Conservation (phyloP, 2,329 filamentous ascomycete species). For the Ophiostoma sp. region DNA sequence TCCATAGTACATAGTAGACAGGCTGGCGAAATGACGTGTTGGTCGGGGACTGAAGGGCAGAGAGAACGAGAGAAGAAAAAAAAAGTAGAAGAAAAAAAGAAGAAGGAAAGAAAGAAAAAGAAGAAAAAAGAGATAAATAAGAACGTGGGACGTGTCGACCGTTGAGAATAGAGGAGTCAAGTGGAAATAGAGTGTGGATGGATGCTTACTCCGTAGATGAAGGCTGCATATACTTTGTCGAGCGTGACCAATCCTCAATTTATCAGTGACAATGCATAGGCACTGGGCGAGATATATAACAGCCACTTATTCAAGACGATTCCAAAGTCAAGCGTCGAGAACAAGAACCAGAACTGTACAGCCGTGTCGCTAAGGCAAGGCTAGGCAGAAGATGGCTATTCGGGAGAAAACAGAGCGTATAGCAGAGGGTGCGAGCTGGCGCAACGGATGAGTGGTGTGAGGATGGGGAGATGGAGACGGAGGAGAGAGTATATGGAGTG, state of each 20-base stretch:
- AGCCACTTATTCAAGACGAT: background rate
- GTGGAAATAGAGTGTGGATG: conserved; percentile 8
- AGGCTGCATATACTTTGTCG: background rate
- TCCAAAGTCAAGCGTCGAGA: background rate
- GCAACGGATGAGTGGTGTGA: background rate
- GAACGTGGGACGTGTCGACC: background rate
- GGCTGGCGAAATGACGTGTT: background rate
- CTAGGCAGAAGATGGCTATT: background rate
- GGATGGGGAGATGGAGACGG: background rate
- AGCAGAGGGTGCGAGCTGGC: background rate
- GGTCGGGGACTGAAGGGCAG: too few species aligned
- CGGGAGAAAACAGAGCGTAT: background rate
- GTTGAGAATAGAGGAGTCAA: background rate
- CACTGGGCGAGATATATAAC: background rate
- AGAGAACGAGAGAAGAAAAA: background rate
- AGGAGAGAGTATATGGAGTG: background rate
- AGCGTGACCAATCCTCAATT: background rate
- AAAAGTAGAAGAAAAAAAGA: background rate
- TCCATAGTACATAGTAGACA: background rate
- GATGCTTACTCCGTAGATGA: background rate
- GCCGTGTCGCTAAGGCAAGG: conserved; percentile 11
- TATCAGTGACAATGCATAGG: background rate
- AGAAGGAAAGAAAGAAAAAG: background rate
- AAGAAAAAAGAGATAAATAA: background rate
- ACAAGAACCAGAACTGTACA: background rate